Percentiles rank a stretch among this genome's conserved stretches.
These are phyloP conservation scores for Antrodiella citrinella DNA, from an alignment of 768 basidiomycete genomes.

Conservation along the genomic window DNA sequence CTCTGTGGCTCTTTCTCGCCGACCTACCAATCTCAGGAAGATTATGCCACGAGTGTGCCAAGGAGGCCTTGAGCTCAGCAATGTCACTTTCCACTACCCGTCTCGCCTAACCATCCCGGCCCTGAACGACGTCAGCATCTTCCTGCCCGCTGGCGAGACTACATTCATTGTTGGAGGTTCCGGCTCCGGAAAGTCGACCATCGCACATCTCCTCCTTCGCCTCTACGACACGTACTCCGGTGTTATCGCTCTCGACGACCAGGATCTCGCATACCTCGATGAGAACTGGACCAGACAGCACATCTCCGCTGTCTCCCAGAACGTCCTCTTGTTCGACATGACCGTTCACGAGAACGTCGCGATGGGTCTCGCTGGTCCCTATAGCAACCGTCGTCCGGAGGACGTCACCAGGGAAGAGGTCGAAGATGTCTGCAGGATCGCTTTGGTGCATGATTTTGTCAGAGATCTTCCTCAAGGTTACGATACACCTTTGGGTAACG, in stretches of 20 bases:
- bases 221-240: slow-evolving; percentile 68
- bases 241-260: slow-evolving; percentile 71
- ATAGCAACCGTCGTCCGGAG: slow-evolving; percentile 29
- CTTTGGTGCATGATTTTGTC: slow-evolving; percentile 84
- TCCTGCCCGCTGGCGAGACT: slow-evolving; percentile 62
- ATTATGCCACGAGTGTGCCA: slow-evolving; percentile 56
- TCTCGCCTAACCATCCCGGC: slow-evolving; percentile 57
- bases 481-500: slow-evolving; percentile 69
- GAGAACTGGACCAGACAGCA: slow-evolving; percentile 56
- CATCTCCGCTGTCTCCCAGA: slow-evolving; percentile 74
- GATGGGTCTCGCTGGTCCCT: slow-evolving; percentile 53
- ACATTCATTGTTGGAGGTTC: slow-evolving; percentile 78
- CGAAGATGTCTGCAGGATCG: slow-evolving; percentile 72
- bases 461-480: slow-evolving; percentile 81
- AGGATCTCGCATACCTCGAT: slow-evolving; percentile 70
- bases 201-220: slow-evolving; percentile 56
- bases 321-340: slow-evolving; percentile 72
- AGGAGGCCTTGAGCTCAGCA: slow-evolving; percentile 60
- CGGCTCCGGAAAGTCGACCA: slow-evolving; percentile 71
- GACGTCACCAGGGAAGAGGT: slow-evolving; percentile 64
- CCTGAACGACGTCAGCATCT: slow-evolving; percentile 52
- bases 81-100: slow-evolving; percentile 66
- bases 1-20: slow-evolving; percentile 9
- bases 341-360: slow-evolving; percentile 83
- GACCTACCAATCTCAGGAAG: slow-evolving; percentile 37